Evolutionary conservation across 164 flowering plant genomes (phyloP).

Genomic region (Umbilicus rupestris): DNA sequence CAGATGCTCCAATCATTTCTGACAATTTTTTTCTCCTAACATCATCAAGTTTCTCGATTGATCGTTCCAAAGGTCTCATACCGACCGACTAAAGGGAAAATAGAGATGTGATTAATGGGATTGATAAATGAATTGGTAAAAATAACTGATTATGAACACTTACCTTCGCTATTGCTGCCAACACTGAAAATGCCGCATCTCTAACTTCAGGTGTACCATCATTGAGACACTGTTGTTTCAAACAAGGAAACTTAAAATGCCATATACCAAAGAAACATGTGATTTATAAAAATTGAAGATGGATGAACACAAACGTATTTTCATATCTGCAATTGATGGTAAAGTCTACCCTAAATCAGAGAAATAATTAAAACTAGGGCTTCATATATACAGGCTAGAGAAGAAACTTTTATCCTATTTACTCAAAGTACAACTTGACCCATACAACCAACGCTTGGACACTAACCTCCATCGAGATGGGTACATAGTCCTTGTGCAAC

Average conservation of each 20-base stretch:
- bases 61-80: slow-evolving; percentile 90
- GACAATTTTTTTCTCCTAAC: slow-evolving; percentile 85
- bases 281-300: background rate
- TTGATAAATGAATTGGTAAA: background rate
- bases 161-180: slow-evolving; percentile 98
- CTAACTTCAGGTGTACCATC: slow-evolving; percentile 98
- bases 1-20: slow-evolving; percentile 79
- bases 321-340: too few relatives aligned
- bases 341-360: too few relatives aligned
- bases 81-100: slow-evolving; percentile 60
- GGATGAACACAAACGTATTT: too few relatives aligned
- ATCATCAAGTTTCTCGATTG: slow-evolving; percentile 95
- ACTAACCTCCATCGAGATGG: slow-evolving; percentile 97
- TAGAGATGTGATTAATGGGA: background rate
- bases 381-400: too few relatives aligned
- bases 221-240: slow-evolving; percentile 58
- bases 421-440: background rate
- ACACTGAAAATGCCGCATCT: slow-evolving; percentile 89
- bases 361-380: too few relatives aligned
- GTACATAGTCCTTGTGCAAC: slow-evolving; percentile 94
- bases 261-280: background rate
- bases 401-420: background rate
- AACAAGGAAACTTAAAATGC: slow-evolving; percentile 9
- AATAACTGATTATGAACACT: background rate
- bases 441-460: background rate